Base-by-base conservation (phyloP, 2,329 filamentous ascomycete species). In the Elsinoe ampelina region DNA sequence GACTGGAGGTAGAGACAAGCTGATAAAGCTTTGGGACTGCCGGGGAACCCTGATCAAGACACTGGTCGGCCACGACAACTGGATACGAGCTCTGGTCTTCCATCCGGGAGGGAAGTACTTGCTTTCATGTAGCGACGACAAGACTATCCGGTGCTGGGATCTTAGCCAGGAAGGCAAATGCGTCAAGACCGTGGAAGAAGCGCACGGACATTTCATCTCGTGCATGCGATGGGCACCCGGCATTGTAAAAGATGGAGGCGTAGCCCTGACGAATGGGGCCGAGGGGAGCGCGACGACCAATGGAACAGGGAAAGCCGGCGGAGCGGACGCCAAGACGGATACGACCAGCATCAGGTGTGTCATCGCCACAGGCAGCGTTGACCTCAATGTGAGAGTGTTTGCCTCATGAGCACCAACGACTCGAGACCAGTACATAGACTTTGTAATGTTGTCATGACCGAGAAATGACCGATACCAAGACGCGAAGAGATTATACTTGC, bases 141-240 rank as follows among this genome's bases (percentile, higher is more conserved):
- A 93, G 74, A 91, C 89, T 3, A 78, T 97, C 59, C 80, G 91
- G 57, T 96, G 91, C 75, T 97, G 92, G 92, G 92, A 97, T 73
- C 75, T 97, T 22, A 80, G 81, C 22, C 92, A 97, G 68, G 90
- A 95, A 69, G 89, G 88, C 41, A 91, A 90, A 66, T 92, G 89
- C 64, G 89, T 95, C 63, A 92, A 92, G 71, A 84, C 83, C 0
- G 74, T 97, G 13, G 77, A 79, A 36, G 87, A 89, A 61, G 84
- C 83, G 0, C 90, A 95, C 67, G 83, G 80, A 3, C 89, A 90
- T 67, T 96, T 97, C 65, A 82, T 96, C 51, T 90, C 82, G 59
- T 92, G 87, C 67, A 77, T 96, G 65, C 75, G 89, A 60, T 97
- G 92, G 91, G 92, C 90, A 1, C 91, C 91, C 0, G 82, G 82